Conservation (phyloP, 1,139 yeast genomes). For the Torulaspora pretoriensis region DNA sequence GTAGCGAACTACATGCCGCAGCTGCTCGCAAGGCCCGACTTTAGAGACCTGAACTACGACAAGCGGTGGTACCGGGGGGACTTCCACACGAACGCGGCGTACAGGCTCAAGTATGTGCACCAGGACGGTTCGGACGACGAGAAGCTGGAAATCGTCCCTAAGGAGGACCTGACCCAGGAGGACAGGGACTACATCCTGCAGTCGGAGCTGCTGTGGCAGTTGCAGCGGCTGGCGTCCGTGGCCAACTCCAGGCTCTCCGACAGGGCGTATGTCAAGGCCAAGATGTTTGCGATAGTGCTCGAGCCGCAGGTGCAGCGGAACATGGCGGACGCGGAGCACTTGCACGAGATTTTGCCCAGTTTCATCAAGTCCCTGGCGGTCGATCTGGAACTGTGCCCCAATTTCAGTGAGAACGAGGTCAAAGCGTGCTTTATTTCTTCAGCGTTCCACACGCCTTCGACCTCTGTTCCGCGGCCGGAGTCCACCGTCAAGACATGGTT, state of each 20-base stretch:
- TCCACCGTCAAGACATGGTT: conserved; percentile 24
- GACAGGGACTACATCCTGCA: conserved; percentile 15
- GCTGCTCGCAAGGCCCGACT: conserved; percentile 22
- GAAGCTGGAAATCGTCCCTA: conserved; percentile 11
- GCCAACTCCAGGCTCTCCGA: conserved; percentile 21
- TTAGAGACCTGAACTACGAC: conserved; percentile 24
- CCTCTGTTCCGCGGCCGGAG: conserved; percentile 1
- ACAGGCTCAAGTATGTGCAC: not conserved
- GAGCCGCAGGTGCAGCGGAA: conserved; percentile 21
- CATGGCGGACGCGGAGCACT: conserved; percentile 25
- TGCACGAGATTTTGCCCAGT: conserved; percentile 30
- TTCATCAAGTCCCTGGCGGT: conserved; percentile 28
- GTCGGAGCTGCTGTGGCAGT: conserved; percentile 29
- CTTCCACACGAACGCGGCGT: conserved; percentile 1
- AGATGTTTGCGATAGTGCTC: conserved; percentile 19
- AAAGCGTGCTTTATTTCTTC: conserved; percentile 26
- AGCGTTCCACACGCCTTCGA: conserved; percentile 24
- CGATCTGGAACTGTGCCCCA: conserved; percentile 24
- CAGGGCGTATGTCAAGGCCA: conserved; percentile 27
- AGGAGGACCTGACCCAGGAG: not conserved
- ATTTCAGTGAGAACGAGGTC: conserved; percentile 12
- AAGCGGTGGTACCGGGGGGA: conserved; percentile 27
- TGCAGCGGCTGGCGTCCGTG: conserved; percentile 27
- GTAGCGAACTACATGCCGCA: conserved; percentile 27
- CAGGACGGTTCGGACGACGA: conserved; percentile 7